A percentile compares a stretch with the other conserved stretches of the same genome.
These are phyloP conservation scores for Tolypocladium nubicola DNA, from an alignment of 2,329 filamentous ascomycete species.

Conservation along the genomic window DNA sequence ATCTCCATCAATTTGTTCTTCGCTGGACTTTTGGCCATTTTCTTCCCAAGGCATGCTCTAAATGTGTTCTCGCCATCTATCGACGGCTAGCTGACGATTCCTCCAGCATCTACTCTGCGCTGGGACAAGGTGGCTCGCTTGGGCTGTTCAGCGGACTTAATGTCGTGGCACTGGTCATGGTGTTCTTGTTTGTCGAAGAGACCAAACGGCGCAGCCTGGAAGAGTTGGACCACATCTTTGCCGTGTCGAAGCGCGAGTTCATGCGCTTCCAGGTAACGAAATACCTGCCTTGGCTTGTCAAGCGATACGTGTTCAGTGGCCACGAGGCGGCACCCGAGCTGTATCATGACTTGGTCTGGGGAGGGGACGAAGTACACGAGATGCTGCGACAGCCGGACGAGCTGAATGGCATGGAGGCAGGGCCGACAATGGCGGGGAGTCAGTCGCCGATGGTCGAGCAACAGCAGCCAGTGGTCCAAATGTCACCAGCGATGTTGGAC, in stretches of 20 bases:
- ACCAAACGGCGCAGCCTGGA: slow-evolving; percentile 29
- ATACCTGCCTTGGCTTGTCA: slow-evolving; percentile 25
- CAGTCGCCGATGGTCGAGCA: neutral
- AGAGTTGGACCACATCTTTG: slow-evolving; percentile 29
- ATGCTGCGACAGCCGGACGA: neutral
- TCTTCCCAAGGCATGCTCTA: slow-evolving; percentile 21
- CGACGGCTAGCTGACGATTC: neutral
- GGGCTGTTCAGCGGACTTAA: slow-evolving; percentile 37
- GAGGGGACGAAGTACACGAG: slow-evolving; percentile 1
- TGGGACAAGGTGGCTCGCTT: slow-evolving; percentile 23
- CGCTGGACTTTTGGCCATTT: slow-evolving; percentile 32
- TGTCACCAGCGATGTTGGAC: neutral
- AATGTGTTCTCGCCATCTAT: neutral
- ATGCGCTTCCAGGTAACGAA: slow-evolving; percentile 21
- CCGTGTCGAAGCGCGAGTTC: slow-evolving; percentile 25
- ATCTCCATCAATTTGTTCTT: slow-evolving; percentile 37
- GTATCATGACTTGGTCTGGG: slow-evolving; percentile 23
- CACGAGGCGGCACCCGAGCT: slow-evolving; percentile 16
- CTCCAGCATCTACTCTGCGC: slow-evolving; percentile 10
- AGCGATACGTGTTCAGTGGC: slow-evolving; percentile 12
- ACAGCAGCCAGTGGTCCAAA: neutral
- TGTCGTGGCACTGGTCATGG: slow-evolving; percentile 31
- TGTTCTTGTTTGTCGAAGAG: slow-evolving; percentile 33
- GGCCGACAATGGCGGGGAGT: neutral
- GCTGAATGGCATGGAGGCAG: neutral